Base-by-base conservation (phyloP, 1,284 basidiomycete species). In the Tetrapyrgos nigripes region DNA sequence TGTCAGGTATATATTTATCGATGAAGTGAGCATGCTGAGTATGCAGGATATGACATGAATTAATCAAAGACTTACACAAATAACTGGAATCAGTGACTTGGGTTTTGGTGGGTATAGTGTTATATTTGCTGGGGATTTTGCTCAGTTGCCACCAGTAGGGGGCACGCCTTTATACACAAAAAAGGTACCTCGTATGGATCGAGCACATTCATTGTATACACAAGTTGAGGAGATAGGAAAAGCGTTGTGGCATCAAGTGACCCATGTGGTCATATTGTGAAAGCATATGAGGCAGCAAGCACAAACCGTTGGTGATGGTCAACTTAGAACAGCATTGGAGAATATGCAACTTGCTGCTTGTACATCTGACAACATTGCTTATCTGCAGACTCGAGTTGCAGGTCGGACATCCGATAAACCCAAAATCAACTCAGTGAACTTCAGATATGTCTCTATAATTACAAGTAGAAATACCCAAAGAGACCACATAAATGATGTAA, bases 1-100 rank as follows among this genome's bases (percentile, higher is more conserved):
- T 43, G 57, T 59, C 1, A 33, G 55, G n/a, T 59, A 55, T 35
- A 10, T 59, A 1, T 59, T 59, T 29, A 19, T 59, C 2, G 57
- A 59, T 45, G 51, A 59, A 24, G n/a, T 54, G 6, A 55, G 52
- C 0, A 67, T 59, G 10, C 6, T 51, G 5, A 33, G 50, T 23
- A n/a, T 52, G 31, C 14, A 4, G 14, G 17, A 37, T 52, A 17
- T 31, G 28, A 10, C 9, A n/a, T 17, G n/a, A 50, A 9, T 5
- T 50, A 3, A 50, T 24, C 28, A 13, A 31, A 3, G 48, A 3
- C 21, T 50, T 13, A 11, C n/a, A 4, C 28, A 19, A 50, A 27
- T 9, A 4, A 79, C 72, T 55, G 71, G 69, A 3, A 66, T 61
- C 19, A 47, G 60, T 3, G 9, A 23, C n/a, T 53, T 66, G 0